Conservation (phyloP, 2,329 filamentous ascomycete genomes). For the Zymoseptoria crescenta region DNA sequence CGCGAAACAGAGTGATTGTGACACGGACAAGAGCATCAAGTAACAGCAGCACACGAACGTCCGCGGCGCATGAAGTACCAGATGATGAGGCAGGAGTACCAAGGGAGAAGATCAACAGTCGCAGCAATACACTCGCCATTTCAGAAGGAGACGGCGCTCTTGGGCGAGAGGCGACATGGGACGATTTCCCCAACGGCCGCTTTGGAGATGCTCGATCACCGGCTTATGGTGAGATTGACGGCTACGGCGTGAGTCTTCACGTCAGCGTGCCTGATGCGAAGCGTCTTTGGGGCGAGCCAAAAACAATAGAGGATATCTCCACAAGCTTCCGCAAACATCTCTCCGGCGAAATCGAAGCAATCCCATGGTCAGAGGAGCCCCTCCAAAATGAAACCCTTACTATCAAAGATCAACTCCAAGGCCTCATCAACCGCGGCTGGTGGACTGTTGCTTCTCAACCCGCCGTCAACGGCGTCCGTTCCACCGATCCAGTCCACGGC, state of each 20-base stretch:
- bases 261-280: constrained; percentile 79
- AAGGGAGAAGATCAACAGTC: constrained; percentile 57
- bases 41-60: constrained; percentile 43
- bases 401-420: constrained; percentile 68
- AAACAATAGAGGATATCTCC: constrained; percentile 62
- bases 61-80: constrained; percentile 53
- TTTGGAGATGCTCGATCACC: constrained; percentile 91
- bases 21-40: constrained; percentile 48
- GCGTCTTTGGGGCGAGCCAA: constrained; percentile 76
- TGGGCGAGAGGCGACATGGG: constrained; percentile 94
- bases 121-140: constrained; percentile 81
- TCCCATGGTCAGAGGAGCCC: constrained; percentile 91
- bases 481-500: constrained; percentile 70
- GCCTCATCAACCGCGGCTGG: constrained; percentile 77
- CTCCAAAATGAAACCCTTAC: constrained; percentile 74
- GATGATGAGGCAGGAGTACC: constrained; percentile 73
- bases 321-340: constrained; percentile 75
- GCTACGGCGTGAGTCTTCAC: constrained; percentile 94
- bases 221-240: constrained; percentile 92
- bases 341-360: constrained; percentile 66
- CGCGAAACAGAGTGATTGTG: constrained; percentile 81
- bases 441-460: constrained; percentile 96
- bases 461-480: constrained; percentile 77
- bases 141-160: constrained; percentile 86
- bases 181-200: constrained; percentile 92